phyloP scores from a whole-genome alignment of 2,329 filamentous ascomycete genomes.

The Colletotrichum caudatum region DNA sequence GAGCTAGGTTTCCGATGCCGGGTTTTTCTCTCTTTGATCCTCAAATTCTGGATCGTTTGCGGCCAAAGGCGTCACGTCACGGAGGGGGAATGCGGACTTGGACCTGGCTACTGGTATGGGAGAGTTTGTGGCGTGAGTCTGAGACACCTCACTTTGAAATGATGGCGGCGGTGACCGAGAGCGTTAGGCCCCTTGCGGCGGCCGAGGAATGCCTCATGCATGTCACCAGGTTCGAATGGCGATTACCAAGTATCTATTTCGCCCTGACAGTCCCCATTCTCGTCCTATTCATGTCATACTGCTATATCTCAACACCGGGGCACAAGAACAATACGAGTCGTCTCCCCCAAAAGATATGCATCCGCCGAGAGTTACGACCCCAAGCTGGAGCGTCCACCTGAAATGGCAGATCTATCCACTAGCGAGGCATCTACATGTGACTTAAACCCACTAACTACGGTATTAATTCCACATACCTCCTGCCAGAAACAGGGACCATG shows the following conservation, averaged over 20 bases:
- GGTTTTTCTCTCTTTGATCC: no score
- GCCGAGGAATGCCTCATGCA: neutral
- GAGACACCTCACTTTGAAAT: neutral
- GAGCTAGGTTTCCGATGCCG: neutral
- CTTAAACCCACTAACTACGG: neutral
- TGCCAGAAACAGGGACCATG: neutral
- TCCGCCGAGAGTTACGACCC: neutral
- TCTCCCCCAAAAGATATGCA: neutral
- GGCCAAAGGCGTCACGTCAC: neutral
- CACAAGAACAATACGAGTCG: neutral
- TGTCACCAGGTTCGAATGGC: neutral
- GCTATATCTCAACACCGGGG: neutral
- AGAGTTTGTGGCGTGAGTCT: neutral
- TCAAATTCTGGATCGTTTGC: neutral
- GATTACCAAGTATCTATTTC: neutral
- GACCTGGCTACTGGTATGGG: neutral
- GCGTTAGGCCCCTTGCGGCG: neutral
- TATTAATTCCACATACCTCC: neutral
- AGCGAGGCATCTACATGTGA: constrained; percentile 56
- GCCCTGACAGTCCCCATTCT: neutral
- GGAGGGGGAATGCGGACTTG: neutral
- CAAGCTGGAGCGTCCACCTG: neutral
- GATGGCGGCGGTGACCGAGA: neutral
- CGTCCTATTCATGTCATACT: neutral
- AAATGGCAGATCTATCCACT: constrained; percentile 47